These are phyloP conservation scores for Collariella sp. DNA, from an alignment of 495 filamentous ascomycete genomes.

Conservation along the genomic window DNA sequence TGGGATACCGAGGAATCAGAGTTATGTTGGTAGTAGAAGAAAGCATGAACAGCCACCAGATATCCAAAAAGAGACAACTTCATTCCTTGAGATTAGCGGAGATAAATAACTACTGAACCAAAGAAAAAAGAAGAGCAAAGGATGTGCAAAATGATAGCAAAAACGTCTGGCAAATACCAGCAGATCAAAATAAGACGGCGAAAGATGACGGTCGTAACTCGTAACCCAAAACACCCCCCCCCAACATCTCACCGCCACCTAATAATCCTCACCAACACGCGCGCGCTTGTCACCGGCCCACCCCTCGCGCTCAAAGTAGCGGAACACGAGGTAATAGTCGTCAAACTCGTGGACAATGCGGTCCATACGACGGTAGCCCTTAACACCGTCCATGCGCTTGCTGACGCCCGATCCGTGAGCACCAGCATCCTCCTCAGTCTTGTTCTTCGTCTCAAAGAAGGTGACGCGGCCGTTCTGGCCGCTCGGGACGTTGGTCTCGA, in stretches of 20 bases:
- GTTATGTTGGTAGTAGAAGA: too few relatives aligned
- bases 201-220: background rate
- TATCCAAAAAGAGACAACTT: background rate
- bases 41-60: background rate
- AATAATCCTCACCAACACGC: conserved; percentile 52
- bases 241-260: background rate
- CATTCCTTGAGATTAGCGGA: background rate
- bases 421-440: conserved; percentile 39
- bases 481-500: conserved; percentile 97
- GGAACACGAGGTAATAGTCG: conserved; percentile 94
- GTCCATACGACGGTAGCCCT: conserved; percentile 84
- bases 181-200: background rate
- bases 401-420: conserved; percentile 35
- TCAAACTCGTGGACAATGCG: conserved; percentile 96
- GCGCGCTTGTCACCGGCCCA: conserved; percentile 71
- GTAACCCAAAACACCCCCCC: background rate
- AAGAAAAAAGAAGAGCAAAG: background rate
- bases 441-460: conserved; percentile 81
- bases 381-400: conserved; percentile 69
- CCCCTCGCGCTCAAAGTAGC: conserved; percentile 88
- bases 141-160: background rate
- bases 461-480: conserved; percentile 84
- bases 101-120: background rate
- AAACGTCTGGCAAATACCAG: background rate
- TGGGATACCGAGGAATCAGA: background rate